These are phyloP conservation scores for Rhizomucor miehei DNA, from an alignment of 371 early-diverging fungal species.

Conservation along the genomic window DNA sequence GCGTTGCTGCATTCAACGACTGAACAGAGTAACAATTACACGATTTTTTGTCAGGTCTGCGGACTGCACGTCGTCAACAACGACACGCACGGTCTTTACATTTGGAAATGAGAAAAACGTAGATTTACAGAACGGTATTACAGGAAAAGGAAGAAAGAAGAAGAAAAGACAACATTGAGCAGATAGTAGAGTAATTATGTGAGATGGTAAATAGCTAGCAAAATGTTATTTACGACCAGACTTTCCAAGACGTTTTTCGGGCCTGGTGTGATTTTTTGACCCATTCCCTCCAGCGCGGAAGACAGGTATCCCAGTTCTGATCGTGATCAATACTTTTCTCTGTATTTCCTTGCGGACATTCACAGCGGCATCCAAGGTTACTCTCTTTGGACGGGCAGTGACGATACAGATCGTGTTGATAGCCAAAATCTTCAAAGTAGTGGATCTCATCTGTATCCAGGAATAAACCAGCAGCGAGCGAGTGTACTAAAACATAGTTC, in stretches of 20 bases:
- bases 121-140: too few species aligned
- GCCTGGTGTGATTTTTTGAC: constrained; percentile 21
- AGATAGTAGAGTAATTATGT: too few species aligned
- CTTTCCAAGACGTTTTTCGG: constrained; percentile 12
- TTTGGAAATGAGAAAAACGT: too few species aligned
- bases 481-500: constrained; percentile 63
- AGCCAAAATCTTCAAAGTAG: constrained; percentile 91
- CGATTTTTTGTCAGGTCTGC: too few species aligned
- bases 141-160: too few species aligned
- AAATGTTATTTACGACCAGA: constrained; percentile 8
- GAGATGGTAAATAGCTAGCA: too few species aligned
- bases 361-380: constrained; percentile 36
- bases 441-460: constrained; percentile 81
- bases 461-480: constrained; percentile 85
- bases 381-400: constrained; percentile 65
- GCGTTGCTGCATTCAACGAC: too few species aligned
- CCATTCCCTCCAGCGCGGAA: constrained; percentile 41
- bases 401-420: constrained; percentile 71
- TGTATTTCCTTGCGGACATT: constrained; percentile 39
- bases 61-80: too few species aligned
- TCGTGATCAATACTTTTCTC: constrained; percentile 47
- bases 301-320: constrained; percentile 38
- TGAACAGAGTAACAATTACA: too few species aligned
- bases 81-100: too few species aligned
- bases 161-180: too few species aligned